Percentiles rank a stretch among this genome's conserved stretches.
phyloP scores from a whole-genome alignment of 345 rosid species.

The Conringia planisiliqua region DNA sequence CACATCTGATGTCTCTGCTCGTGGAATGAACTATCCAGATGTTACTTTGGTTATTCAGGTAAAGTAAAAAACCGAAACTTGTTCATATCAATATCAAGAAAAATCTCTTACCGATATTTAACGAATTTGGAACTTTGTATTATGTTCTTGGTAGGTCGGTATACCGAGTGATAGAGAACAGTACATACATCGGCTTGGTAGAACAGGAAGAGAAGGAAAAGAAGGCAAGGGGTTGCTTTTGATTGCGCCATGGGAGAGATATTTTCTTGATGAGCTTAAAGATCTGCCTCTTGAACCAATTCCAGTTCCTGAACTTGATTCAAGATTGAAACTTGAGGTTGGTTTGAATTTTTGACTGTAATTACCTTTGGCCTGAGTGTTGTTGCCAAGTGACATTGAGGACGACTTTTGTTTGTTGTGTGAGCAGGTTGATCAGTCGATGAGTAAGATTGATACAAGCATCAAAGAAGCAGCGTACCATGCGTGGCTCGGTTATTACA shows the following conservation, averaged over 20 bases:
- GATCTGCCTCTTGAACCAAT: conserved; percentile 74
- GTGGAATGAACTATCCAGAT: conserved; percentile 94
- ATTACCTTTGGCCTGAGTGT: background rate
- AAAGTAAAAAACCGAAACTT: background rate
- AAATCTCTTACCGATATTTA: background rate
- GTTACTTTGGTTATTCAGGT: conserved; percentile 98
- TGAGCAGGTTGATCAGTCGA: conserved; percentile 61
- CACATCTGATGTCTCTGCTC: conserved; percentile 91
- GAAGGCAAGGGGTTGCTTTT: conserved; percentile 79
- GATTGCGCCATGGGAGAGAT: conserved; percentile 95
- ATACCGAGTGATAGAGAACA: conserved; percentile 75
- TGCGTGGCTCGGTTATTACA: conserved; percentile 95
- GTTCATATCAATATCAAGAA: background rate
- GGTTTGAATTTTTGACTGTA: background rate
- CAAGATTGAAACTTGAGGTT: conserved; percentile 59
- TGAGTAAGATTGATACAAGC: conserved; percentile 70
- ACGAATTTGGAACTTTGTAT: background rate
- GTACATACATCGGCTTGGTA: conserved; percentile 87
- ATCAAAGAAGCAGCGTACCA: conserved; percentile 94
- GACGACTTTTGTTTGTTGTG: background rate
- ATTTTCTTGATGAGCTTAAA: conserved; percentile 74
- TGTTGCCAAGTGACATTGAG: conserved; percentile 2
- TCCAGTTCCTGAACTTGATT: conserved; percentile 56
- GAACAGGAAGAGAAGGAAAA: conserved; percentile 89
- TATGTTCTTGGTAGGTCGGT: conserved; percentile 55